These are phyloP conservation scores for Lepiota venenata DNA, from an alignment of 768 basidiomycete genomes.

Conservation along the genomic window DNA sequence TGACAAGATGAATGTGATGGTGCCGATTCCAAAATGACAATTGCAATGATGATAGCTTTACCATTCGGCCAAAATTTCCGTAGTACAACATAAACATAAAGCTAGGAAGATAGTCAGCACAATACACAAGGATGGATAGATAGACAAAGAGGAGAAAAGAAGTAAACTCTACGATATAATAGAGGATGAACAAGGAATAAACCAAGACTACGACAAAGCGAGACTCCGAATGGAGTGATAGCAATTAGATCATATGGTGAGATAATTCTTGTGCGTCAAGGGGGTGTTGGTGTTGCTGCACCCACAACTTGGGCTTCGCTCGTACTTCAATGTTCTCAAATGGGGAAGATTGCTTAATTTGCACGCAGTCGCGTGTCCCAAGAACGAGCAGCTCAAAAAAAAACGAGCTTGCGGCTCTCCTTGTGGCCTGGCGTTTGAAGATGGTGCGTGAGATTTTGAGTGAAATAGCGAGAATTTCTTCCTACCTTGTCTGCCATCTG, in stretches of 20 bases:
- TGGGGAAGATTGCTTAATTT: constrained; percentile 66
- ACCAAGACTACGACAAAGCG: background rate
- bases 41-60: background rate
- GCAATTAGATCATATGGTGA: background rate
- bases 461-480: background rate
- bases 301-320: constrained; percentile 85
- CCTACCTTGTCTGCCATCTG: constrained; percentile 74
- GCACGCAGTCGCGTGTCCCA: constrained; percentile 88
- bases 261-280: background rate
- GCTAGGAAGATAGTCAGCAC: background rate
- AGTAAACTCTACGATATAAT: background rate
- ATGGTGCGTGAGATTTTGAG: constrained; percentile 1
- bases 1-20: constrained; percentile 41
- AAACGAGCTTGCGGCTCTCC: constrained; percentile 91
- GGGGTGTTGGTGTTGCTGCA: constrained; percentile 31
- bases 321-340: constrained; percentile 86
- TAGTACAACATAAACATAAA: constrained; percentile 3
- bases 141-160: background rate
- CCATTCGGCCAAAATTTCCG: background rate
- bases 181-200: background rate
- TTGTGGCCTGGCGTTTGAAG: constrained; percentile 58
- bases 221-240: background rate
- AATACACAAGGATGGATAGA: background rate
- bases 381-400: constrained; percentile 98
- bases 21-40: constrained; percentile 24